These are phyloP conservation scores for Eleusine coracana DNA, from an alignment of 176 grass and related monocot genomes.

Conservation along the genomic window DNA sequence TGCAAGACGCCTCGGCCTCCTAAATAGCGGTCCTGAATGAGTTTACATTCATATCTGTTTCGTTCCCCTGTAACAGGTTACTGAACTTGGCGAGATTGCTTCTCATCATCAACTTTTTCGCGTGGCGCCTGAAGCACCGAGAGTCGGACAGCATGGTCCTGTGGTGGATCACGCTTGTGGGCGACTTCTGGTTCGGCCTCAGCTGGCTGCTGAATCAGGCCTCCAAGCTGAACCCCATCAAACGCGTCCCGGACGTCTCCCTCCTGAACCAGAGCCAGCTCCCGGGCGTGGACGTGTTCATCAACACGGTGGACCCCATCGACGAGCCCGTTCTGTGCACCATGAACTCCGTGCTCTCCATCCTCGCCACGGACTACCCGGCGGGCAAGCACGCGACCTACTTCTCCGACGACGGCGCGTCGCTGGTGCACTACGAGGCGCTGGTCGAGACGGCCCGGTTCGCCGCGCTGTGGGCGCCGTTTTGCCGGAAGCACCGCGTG, in stretches of 20 bases:
- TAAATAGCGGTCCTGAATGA: not conserved
- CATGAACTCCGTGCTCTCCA: slow-evolving; percentile 53
- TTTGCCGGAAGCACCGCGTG: slow-evolving; percentile 54
- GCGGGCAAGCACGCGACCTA: slow-evolving; percentile 50
- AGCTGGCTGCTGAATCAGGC: slow-evolving; percentile 51
- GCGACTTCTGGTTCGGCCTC: slow-evolving; percentile 57
- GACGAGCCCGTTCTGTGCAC: slow-evolving; percentile 56
- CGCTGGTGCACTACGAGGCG: slow-evolving; percentile 50
- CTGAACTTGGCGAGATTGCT: slow-evolving; percentile 45
- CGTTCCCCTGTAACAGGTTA: slow-evolving; percentile 24
- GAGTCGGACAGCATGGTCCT: slow-evolving; percentile 42
- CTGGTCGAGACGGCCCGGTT: slow-evolving; percentile 50
- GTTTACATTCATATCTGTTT: not conserved
- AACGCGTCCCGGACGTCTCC: slow-evolving; percentile 27
- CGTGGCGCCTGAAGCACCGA: slow-evolving; percentile 46
- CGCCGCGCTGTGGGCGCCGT: slow-evolving; percentile 46
- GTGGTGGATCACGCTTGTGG: slow-evolving; percentile 49
- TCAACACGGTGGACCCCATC: slow-evolving; percentile 53
- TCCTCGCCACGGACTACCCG: slow-evolving; percentile 55
- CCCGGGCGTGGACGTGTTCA: slow-evolving; percentile 48
- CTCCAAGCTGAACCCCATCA: slow-evolving; percentile 44
- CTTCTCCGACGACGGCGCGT: slow-evolving; percentile 53
- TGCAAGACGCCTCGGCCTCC: not conserved
- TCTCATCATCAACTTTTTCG: slow-evolving; percentile 47
- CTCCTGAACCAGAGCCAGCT: slow-evolving; percentile 27